These are phyloP conservation scores for Eutypella sp. DNA, from an alignment of 2,329 filamentous ascomycete species.

Conservation along the genomic window DNA sequence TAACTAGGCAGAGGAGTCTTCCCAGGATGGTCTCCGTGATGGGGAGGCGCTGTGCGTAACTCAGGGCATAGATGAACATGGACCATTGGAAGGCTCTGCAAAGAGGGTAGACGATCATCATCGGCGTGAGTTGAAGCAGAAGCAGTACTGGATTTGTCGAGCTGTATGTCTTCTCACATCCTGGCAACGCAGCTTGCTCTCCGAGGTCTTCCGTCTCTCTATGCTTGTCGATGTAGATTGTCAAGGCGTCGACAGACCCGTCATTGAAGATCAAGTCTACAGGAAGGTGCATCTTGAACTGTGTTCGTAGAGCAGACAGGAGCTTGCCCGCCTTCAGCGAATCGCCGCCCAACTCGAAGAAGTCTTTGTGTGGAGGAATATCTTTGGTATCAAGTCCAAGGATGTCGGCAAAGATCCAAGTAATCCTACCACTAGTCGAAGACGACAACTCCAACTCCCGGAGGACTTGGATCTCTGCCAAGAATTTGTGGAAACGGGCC, in stretches of 20 bases:
- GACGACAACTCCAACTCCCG: conserved; percentile 3
- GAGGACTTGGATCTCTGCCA: conserved; percentile 20
- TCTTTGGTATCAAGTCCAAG: conserved; percentile 35
- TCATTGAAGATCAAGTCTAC: conserved; percentile 48
- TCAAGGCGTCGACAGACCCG: conserved; percentile 38
- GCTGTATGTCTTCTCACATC: conserved; percentile 37
- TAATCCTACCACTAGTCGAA: conserved; percentile 32
- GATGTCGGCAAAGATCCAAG: conserved; percentile 40
- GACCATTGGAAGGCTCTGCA: conserved; percentile 49
- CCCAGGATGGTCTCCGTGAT: conserved; percentile 37
- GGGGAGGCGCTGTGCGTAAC: conserved; percentile 33
- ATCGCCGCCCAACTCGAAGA: conserved; percentile 46
- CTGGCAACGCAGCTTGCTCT: conserved; percentile 19
- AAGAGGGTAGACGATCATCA: conserved; percentile 45
- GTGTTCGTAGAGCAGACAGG: conserved; percentile 43
- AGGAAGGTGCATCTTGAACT: conserved; percentile 43
- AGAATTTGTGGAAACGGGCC: conserved; percentile 27
- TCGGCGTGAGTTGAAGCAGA: conserved; percentile 44
- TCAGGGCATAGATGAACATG: conserved; percentile 43
- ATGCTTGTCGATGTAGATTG: conserved; percentile 31
- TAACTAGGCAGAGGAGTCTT: conserved; percentile 42
- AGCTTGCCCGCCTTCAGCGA: conserved; percentile 49
- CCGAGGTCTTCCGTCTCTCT: conserved; percentile 6
- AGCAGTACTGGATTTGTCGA: conserved; percentile 46
- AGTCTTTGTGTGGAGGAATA: conserved; percentile 36